Evolutionary conservation across 768 basidiomycete genomes (phyloP).

Genomic region (Suillus decipiens): DNA sequence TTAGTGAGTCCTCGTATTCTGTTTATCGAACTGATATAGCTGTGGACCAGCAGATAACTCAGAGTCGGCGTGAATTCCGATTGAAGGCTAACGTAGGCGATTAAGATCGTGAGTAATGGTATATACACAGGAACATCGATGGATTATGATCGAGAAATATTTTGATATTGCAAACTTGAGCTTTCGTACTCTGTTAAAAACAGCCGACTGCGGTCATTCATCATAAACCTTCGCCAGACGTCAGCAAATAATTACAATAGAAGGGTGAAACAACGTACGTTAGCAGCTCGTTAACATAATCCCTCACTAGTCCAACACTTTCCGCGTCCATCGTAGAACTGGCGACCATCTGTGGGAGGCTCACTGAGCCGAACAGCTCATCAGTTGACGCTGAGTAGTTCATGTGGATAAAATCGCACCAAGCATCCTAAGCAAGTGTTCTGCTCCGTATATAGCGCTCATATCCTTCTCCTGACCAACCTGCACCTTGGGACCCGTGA

Average conservation of each 20-base stretch:
- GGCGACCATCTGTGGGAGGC: conserved; percentile 87
- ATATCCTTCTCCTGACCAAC: conserved; percentile 78
- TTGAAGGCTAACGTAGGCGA: neutral
- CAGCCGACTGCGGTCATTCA: conserved; percentile 66
- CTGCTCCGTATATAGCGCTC: conserved; percentile 91
- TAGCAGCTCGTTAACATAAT: conserved; percentile 89
- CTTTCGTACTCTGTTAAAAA: conserved; percentile 82
- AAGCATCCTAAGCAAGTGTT: conserved; percentile 89
- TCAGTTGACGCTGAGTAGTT: conserved; percentile 2
- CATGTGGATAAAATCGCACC: conserved; percentile 53
- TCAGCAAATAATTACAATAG: neutral
- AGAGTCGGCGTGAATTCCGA: neutral
- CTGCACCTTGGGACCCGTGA: conserved; percentile 70
- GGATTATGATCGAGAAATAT: conserved; percentile 69
- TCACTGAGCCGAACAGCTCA: conserved; percentile 56
- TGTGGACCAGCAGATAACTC: neutral
- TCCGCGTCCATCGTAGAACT: conserved; percentile 90
- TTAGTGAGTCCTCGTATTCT: neutral
- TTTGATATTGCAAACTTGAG: conserved; percentile 78
- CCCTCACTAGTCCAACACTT: conserved; percentile 77
- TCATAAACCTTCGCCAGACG: conserved; percentile 64
- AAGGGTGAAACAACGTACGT: conserved; percentile 46
- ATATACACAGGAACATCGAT: conserved; percentile 5
- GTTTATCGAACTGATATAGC: neutral
- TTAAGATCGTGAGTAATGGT: neutral